Percentiles rank a stretch among this genome's conserved stretches.
Conservation (phyloP, 1,139 yeast species). For the Kodamaea plutei region DNA sequence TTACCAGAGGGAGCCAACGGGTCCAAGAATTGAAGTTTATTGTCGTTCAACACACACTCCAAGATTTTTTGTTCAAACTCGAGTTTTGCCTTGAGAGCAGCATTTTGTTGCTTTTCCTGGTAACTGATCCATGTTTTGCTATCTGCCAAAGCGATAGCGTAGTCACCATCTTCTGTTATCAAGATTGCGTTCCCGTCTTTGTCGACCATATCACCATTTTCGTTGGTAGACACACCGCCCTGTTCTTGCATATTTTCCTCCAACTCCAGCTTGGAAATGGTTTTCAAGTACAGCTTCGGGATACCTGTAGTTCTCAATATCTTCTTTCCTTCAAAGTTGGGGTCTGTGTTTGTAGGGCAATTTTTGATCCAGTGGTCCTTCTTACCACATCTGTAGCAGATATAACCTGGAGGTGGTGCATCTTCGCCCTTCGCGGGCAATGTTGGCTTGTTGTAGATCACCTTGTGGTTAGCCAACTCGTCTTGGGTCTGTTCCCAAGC, state of each 20-base stretch:
- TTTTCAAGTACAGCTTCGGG: slow-evolving; percentile 86
- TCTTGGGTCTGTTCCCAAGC: slow-evolving; percentile 96
- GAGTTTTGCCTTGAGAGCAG: slow-evolving; percentile 45
- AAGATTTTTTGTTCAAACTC: slow-evolving; percentile 38
- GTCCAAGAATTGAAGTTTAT: slow-evolving; percentile 45
- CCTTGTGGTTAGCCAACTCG: slow-evolving; percentile 73
- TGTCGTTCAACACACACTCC: slow-evolving; percentile 37
- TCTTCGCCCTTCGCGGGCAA: slow-evolving; percentile 47
- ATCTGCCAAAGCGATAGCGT: slow-evolving; percentile 93
- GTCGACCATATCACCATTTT: slow-evolving; percentile 49
- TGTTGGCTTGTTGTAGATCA: slow-evolving; percentile 51
- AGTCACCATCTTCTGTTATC: slow-evolving; percentile 93
- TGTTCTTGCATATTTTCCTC: slow-evolving; percentile 52
- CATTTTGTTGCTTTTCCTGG: slow-evolving; percentile 62
- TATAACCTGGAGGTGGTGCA: slow-evolving; percentile 92
- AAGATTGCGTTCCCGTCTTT: slow-evolving; percentile 68
- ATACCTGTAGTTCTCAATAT: slow-evolving; percentile 95
- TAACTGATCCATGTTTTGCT: slow-evolving; percentile 85
- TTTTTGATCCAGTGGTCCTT: slow-evolving; percentile 96
- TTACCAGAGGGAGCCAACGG: slow-evolving; percentile 57
- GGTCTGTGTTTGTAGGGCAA: slow-evolving; percentile 92
- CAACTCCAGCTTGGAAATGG: slow-evolving; percentile 52
- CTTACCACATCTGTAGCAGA: slow-evolving; percentile 94
- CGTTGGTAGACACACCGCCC: slow-evolving; percentile 39
- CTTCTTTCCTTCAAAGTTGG: slow-evolving; percentile 88